phyloP scores from a whole-genome alignment of 2,329 filamentous ascomycete species.

The Diplodia intermedia region DNA sequence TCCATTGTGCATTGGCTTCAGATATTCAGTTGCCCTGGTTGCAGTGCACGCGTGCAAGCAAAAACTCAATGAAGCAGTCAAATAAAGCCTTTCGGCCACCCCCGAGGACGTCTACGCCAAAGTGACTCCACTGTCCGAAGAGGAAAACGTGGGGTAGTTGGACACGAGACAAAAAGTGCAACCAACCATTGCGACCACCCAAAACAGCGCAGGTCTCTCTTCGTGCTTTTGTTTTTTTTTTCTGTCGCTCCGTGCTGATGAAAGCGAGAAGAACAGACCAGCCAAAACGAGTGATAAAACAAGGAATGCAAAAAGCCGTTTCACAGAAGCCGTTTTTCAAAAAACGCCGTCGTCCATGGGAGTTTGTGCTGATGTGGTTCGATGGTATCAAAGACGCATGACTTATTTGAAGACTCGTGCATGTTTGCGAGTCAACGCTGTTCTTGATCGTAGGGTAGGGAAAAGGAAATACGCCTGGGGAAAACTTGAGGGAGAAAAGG shows the following conservation, averaged over 20 bases:
- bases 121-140: background rate
- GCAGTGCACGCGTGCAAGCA: background rate
- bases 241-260: background rate
- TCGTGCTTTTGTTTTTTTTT: background rate
- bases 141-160: background rate
- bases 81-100: conserved; percentile 1
- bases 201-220: conserved; percentile 3
- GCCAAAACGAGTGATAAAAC: background rate
- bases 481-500: background rate
- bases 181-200: conserved; percentile 8
- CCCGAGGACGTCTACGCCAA: conserved; percentile 7
- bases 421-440: conserved; percentile 8
- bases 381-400: conserved; percentile 3
- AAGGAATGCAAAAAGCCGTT: conserved; percentile 3
- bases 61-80: background rate
- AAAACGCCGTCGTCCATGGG: conserved; percentile 10
- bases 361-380: background rate
- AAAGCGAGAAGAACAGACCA: background rate
- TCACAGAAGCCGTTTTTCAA: conserved; percentile 10
- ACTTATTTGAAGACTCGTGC: conserved; percentile 1
- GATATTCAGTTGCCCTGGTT: background rate
- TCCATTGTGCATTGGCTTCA: background rate
- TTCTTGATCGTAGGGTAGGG: background rate
- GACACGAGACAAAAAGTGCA: background rate
- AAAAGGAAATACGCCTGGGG: background rate